Percentiles rank a stretch among this genome's conserved stretches.
Evolutionary conservation across 345 rosid species (phyloP).

Genomic region (Populus deltoides): DNA sequence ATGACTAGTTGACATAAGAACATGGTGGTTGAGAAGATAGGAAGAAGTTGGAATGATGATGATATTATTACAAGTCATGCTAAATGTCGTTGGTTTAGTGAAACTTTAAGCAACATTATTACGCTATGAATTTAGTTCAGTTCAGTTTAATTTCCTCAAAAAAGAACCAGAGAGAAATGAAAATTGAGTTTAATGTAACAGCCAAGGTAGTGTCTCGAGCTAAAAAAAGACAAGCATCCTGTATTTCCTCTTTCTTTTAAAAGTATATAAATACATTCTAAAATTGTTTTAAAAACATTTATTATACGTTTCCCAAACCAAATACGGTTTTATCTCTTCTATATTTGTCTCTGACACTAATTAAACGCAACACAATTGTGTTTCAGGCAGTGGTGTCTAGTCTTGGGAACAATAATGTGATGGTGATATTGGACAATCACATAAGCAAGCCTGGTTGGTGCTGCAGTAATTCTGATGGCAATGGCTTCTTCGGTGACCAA

Average conservation of each 20-base stretch:
- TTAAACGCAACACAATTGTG: too few relatives aligned
- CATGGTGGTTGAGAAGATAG: not conserved
- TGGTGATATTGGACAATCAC: conserved; percentile 95
- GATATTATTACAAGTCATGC: too few relatives aligned
- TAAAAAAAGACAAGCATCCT: too few relatives aligned
- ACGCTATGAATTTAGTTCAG: not conserved
- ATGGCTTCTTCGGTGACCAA: conserved; percentile 89
- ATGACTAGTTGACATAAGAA: not conserved
- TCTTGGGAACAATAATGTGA: conserved; percentile 62
- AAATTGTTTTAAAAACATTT: too few relatives aligned
- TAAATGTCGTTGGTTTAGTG: not conserved
- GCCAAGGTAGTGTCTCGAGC: too few relatives aligned
- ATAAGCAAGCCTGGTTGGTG: conserved; percentile 95
- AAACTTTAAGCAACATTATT: not conserved
- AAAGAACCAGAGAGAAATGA: not conserved
- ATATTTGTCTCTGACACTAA: too few relatives aligned
- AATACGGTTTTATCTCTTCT: too few relatives aligned
- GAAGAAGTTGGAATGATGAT: not conserved
- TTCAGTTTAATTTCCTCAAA: not conserved
- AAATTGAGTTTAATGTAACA: too few relatives aligned
- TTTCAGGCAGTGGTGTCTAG: conserved; percentile 73
- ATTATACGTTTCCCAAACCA: too few relatives aligned
- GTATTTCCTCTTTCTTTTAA: too few relatives aligned
- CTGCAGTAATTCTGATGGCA: conserved; percentile 64
- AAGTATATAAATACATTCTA: too few relatives aligned